Evolutionary conservation across 2,329 filamentous ascomycete species (phyloP), one percentile per base, ranked within the genome.

Genomic region (Grosmannia serpens): DNA sequence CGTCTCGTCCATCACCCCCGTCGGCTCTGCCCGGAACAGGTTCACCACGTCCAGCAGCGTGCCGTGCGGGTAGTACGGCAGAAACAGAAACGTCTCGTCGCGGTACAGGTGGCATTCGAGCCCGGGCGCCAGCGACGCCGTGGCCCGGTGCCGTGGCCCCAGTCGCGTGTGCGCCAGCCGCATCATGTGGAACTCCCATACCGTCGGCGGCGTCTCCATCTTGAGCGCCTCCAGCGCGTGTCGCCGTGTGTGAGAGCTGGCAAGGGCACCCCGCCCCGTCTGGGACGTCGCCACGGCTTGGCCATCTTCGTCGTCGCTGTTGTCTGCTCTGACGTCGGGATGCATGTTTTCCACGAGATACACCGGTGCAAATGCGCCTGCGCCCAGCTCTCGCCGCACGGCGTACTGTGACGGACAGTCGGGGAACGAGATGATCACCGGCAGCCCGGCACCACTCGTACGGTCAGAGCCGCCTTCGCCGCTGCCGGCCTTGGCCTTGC

Each of bases 111-210:
- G 94, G 76, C 96, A 84, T 69, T 96, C 92, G 64, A 96, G 88
- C 0, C 88, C 92, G 44, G 84, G 81, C 1, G 95, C 84, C 60
- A 99, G 78, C 17, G 89, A 95, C 3, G 89, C 84, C 1, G 84
- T 79, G 0, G 87, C 86, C 17, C 92, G 85, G 60, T 87, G 75
- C 33, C 80, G 81, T 1, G 86, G 79, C 0, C 86, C 87, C 0
- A 99, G 77, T 1, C 94, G 87, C 26, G 81, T 76, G 63, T 92
- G 89, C 1, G 88, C 84, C 58, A 90, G 82, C 1, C 89, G 86
- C 76, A 97, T 90, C 71, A 99, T 95, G 73, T 96, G 88, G 68
- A 97, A 99, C 69, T 99, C 94, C 94, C 94, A 99, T 0, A 88
- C 80, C 5, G 85, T 87, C 0, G 92, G 89, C 0, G 91, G 90